Percentiles rank a stretch among this genome's conserved stretches.
Evolutionary conservation across 495 filamentous ascomycete species (phyloP).

Genomic region (Neurospora sp.): DNA sequence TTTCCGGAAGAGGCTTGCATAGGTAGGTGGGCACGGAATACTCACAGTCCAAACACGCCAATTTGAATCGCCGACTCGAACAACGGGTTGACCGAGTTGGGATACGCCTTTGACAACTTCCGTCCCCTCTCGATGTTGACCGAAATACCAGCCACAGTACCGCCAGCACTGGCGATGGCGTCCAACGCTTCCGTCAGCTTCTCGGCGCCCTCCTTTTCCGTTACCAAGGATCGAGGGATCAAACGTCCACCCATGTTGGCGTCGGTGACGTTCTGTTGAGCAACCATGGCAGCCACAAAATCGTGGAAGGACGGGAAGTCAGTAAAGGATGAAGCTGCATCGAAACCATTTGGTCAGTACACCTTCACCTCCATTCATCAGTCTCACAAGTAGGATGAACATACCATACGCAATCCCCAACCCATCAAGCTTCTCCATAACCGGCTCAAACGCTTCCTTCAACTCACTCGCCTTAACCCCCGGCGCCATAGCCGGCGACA

Average conservation of each 20-base stretch:
- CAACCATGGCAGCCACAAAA: background rate
- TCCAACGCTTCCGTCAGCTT: background rate
- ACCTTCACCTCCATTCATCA: background rate
- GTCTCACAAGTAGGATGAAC: too few relatives aligned
- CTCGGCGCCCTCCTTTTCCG: background rate
- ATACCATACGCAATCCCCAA: background rate
- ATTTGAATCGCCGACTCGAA: background rate
- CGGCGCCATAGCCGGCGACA: background rate
- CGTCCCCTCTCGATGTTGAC: background rate
- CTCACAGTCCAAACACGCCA: background rate
- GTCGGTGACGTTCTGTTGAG: background rate
- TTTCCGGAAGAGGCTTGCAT: too few relatives aligned
- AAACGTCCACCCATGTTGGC: background rate
- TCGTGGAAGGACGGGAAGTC: background rate
- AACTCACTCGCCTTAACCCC: background rate
- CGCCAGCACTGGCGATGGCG: background rate
- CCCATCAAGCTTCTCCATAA: background rate
- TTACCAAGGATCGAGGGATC: background rate
- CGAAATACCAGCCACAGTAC: background rate
- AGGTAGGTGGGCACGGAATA: background rate
- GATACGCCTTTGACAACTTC: background rate
- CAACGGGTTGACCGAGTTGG: background rate
- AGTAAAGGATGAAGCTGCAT: background rate
- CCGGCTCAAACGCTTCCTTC: background rate
- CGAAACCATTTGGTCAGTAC: background rate